Evolutionary conservation across 163 green algal species (phyloP).

Genomic region (Chlamydomonas reinhardtii): DNA sequence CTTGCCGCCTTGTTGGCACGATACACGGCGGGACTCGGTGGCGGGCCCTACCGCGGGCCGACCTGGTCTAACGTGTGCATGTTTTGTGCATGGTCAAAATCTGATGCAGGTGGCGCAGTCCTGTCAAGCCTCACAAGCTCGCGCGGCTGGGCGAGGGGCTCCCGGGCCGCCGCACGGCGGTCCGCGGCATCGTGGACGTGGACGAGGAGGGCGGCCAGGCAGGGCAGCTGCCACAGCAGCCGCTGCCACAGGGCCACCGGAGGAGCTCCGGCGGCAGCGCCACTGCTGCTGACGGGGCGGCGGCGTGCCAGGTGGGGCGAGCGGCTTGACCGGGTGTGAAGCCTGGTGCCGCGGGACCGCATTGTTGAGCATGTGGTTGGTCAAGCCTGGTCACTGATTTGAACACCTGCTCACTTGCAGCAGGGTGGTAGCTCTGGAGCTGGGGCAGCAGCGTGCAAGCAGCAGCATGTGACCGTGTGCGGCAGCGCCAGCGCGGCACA

Average conservation of each 20-base stretch:
- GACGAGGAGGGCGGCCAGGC: background rate
- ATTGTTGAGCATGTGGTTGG: too few relatives aligned
- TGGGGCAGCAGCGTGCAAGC: too few relatives aligned
- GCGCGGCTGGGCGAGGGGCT: background rate
- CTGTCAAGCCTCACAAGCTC: conserved; percentile 39
- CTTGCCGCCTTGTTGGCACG: too few relatives aligned
- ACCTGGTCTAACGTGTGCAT: background rate
- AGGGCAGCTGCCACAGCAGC: background rate
- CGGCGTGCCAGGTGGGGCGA: background rate
- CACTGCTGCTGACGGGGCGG: background rate
- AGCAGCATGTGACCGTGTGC: too few relatives aligned
- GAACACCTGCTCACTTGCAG: too few relatives aligned
- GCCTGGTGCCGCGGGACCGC: background rate
- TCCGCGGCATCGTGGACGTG: conserved; percentile 16
- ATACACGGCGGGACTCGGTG: too few relatives aligned
- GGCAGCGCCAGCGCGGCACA: background rate
- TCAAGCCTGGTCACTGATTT: too few relatives aligned
- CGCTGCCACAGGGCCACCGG: background rate
- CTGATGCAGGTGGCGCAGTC: conserved; percentile 47
- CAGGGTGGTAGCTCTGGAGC: too few relatives aligned
- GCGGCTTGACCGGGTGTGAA: background rate
- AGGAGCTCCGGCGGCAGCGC: background rate
- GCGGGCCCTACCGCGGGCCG: too few relatives aligned
- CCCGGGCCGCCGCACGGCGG: conserved; percentile 3
- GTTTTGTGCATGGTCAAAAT: too few relatives aligned